Percentiles rank a stretch among this genome's conserved stretches.
Conservation (phyloP, 2,329 filamentous ascomycete genomes). For the Tolypocladium tropicale region DNA sequence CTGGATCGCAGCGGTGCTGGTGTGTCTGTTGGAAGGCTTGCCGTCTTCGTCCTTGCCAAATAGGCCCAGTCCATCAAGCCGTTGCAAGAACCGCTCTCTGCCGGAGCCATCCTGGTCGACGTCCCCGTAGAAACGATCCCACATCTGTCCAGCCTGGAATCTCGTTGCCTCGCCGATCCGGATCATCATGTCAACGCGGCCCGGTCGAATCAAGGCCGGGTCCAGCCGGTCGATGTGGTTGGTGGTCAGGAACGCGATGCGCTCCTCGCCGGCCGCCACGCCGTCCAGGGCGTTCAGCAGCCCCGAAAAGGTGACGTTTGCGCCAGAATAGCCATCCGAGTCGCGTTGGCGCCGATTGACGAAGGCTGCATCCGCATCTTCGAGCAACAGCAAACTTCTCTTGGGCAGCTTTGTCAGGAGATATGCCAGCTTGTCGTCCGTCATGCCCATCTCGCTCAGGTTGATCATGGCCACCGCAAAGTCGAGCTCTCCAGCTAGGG, state of each 20-base stretch:
- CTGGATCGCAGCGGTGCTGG: slow-evolving; percentile 87
- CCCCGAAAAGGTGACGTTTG: slow-evolving; percentile 89
- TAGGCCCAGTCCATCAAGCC: slow-evolving; percentile 59
- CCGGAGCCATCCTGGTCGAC: slow-evolving; percentile 55
- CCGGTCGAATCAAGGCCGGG: slow-evolving; percentile 79
- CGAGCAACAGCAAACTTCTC: slow-evolving; percentile 71
- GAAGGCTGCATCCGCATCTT: slow-evolving; percentile 89
- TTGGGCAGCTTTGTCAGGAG: slow-evolving; percentile 77
- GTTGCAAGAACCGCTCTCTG: slow-evolving; percentile 58
- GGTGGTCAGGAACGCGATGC: slow-evolving; percentile 87
- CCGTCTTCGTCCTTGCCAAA: slow-evolving; percentile 47
- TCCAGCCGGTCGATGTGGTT: slow-evolving; percentile 89
- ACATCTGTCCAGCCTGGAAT: slow-evolving; percentile 78
- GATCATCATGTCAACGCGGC: slow-evolving; percentile 87
- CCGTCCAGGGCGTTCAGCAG: slow-evolving; percentile 80
- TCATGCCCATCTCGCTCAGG: slow-evolving; percentile 79
- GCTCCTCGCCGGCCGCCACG: slow-evolving; percentile 87
- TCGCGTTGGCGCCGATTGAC: slow-evolving; percentile 69
- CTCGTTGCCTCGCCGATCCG: slow-evolving; percentile 79
- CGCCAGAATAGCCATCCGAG: slow-evolving; percentile 72
- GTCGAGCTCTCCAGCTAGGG: slow-evolving; percentile 82
- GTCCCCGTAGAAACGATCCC: slow-evolving; percentile 91
- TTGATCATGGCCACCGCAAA: slow-evolving; percentile 91
- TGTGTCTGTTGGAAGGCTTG: slow-evolving; percentile 37
- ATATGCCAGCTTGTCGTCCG: slow-evolving; percentile 79